Evolutionary conservation across 371 early-diverging fungal species (phyloP).

Genomic region (Apophysomyces variabilis): DNA sequence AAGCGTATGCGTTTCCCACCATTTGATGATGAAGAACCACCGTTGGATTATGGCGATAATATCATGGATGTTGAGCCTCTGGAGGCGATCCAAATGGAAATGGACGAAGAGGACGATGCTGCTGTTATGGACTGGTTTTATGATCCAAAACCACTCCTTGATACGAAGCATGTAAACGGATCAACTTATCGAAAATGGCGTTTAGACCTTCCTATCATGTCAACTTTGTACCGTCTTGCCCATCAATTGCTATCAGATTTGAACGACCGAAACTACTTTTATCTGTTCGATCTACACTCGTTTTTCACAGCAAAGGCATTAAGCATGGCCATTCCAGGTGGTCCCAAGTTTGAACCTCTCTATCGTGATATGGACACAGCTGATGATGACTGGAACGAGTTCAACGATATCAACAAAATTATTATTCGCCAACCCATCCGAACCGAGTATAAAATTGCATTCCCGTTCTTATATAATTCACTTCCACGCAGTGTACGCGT

Average conservation of each 20-base stretch:
- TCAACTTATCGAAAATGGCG: conserved; percentile 92
- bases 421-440: conserved; percentile 97
- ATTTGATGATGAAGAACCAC: conserved; percentile 98
- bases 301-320: conserved; percentile 98
- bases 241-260: conserved; percentile 93
- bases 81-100: conserved; percentile 98
- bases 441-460: conserved; percentile 98
- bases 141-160: conserved; percentile 92
- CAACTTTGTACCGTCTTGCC: conserved; percentile 91
- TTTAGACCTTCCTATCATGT: conserved; percentile 92
- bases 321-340: conserved; percentile 99
- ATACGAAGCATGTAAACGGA: conserved; percentile 88
- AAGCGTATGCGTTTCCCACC: conserved; percentile 99
- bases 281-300: conserved; percentile 92
- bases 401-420: conserved; percentile 99
- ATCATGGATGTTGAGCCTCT: conserved; percentile 96
- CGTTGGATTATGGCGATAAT: conserved; percentile 97
- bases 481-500: conserved; percentile 92
- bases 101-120: conserved; percentile 95
- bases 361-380: conserved; percentile 93
- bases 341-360: conserved; percentile 98
- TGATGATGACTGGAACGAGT: conserved; percentile 99
- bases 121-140: conserved; percentile 97
- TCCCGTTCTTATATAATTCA: conserved; percentile 97
- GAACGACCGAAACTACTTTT: conserved; percentile 95